Conservation (phyloP, 805 yeast genomes). For the Deakozyma indianensis region DNA sequence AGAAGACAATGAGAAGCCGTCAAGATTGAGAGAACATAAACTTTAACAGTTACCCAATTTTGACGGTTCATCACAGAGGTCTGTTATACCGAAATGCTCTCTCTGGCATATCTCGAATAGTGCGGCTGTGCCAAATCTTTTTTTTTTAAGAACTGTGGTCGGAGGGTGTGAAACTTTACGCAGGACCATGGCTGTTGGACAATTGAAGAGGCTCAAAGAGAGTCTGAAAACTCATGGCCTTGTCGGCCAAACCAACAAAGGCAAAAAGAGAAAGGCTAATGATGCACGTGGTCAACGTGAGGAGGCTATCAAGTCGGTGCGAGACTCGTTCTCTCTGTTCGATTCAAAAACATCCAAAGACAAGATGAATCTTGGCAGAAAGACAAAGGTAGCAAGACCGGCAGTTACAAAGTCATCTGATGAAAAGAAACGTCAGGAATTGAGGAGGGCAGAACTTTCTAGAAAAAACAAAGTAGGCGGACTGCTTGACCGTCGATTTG, state of each 20-base stretch:
- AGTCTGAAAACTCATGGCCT: slow-evolving; percentile 65
- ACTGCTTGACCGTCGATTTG: slow-evolving; percentile 76
- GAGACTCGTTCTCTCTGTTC: slow-evolving; percentile 10
- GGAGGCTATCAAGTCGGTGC: slow-evolving; percentile 12
- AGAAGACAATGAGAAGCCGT: too few species aligned
- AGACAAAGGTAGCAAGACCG: slow-evolving; percentile 50
- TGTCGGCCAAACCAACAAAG: slow-evolving; percentile 64
- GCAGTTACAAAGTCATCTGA: slow-evolving; percentile 55
- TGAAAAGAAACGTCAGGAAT: slow-evolving; percentile 44
- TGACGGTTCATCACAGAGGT: too few species aligned
- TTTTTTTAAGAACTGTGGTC: slow-evolving; percentile 7
- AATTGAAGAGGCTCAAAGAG: slow-evolving; percentile 67
- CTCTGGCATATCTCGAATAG: too few species aligned
- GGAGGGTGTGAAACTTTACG: background rate
- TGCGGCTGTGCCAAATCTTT: slow-evolving; percentile 13
- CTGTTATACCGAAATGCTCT: too few species aligned
- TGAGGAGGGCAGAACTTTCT: slow-evolving; percentile 51
- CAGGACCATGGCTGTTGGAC: slow-evolving; percentile 18
- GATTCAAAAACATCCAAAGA: slow-evolving; percentile 24
- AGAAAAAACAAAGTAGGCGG: slow-evolving; percentile 64
- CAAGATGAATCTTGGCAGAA: slow-evolving; percentile 3
- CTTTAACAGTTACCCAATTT: too few species aligned
- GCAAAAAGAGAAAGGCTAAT: slow-evolving; percentile 30
- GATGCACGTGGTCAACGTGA: slow-evolving; percentile 16
- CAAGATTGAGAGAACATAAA: too few species aligned